Evolutionary conservation across 179 eudicot genomes (phyloP), one percentile per base, ranked within the genome.

Genomic region (Heliamphora pulchella): DNA sequence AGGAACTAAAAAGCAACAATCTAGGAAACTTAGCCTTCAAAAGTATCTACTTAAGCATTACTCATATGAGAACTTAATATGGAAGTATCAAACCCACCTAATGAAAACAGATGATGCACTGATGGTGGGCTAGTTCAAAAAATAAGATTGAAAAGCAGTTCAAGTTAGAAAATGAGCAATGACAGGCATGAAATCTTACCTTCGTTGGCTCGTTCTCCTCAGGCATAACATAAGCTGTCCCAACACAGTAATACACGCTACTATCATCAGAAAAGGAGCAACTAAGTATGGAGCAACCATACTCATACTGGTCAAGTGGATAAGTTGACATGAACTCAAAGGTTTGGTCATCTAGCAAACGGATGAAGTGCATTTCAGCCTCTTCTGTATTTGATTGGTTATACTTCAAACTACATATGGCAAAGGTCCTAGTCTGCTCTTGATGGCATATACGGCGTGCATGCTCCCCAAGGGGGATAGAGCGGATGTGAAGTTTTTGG

Each of bases 361-460:
- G 98, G 74, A 96, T 85, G 79, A 92, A 94, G 85, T 94, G 96
- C 93, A 88, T 90, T 87, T 94, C 99, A 83, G 91, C 71, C 62
- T 96, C 98, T 65, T 96, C 99, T 7, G 94, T 79, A 82, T 86
- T 90, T 55, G 98, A 88, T 79, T 88, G 94, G 77, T 87, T 92
- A 83, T 89, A 91, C 87, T 91, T 96, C 77, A 92, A 68, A 88
- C 99, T 92, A 64, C 94, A 92, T 64, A 96, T 84, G 69, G 97
- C 94, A 86, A 96, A 96, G 9, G 98, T 91, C 54, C 94, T 94
- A 46, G 94, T 90, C 86, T 94, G 98, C 86, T 96, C 99, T 88
- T 96, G 99, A 84, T 96, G 99, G 77, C 97, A 94, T 81, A 96
- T 96, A 79, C 98, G 96, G 5, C 98, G 92, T 81, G 98, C 97